phyloP scores from a whole-genome alignment of 768 basidiomycete genomes.

The Naematelia aurantialba region DNA sequence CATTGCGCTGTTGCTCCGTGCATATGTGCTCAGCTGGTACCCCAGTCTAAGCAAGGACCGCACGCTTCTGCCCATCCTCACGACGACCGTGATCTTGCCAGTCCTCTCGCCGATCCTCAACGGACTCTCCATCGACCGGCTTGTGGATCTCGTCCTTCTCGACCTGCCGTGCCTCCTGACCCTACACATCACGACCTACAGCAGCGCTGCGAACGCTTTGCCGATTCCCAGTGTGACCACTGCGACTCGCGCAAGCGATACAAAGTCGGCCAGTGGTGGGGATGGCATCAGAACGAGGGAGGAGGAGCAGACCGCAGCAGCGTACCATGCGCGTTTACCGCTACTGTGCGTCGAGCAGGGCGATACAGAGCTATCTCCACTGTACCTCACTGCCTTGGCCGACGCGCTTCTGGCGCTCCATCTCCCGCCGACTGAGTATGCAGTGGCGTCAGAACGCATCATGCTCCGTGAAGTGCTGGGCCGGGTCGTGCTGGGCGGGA shows the following conservation, averaged over 20 bases:
- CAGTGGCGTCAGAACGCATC: constrained; percentile 62
- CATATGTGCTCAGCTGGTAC: constrained; percentile 42
- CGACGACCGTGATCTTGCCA: constrained; percentile 21
- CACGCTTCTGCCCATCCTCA: constrained; percentile 29
- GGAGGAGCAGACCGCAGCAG: neutral
- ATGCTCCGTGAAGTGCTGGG: constrained; percentile 80
- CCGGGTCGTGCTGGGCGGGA: constrained; percentile 63
- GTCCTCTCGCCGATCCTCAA: constrained; percentile 28
- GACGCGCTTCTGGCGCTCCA: constrained; percentile 70
- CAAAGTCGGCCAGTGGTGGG: too few species aligned
- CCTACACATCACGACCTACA: constrained; percentile 28
- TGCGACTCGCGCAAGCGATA: too few species aligned
- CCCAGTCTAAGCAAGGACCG: constrained; percentile 32
- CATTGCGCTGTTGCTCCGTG: constrained; percentile 32
- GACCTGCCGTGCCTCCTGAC: constrained; percentile 32
- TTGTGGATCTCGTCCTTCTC: constrained; percentile 27
- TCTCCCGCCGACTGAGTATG: constrained; percentile 74
- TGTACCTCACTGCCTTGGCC: constrained; percentile 51
- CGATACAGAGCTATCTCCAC: constrained; percentile 23
- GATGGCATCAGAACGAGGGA: neutral
- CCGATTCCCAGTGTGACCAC: neutral
- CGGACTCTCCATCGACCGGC: constrained; percentile 14
- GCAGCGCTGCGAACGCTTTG: constrained; percentile 14
- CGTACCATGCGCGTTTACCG: constrained; percentile 33
- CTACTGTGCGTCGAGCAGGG: constrained; percentile 16